Conservation (phyloP, 176 grass and related monocot genomes). For the Aegilops bicornis region DNA sequence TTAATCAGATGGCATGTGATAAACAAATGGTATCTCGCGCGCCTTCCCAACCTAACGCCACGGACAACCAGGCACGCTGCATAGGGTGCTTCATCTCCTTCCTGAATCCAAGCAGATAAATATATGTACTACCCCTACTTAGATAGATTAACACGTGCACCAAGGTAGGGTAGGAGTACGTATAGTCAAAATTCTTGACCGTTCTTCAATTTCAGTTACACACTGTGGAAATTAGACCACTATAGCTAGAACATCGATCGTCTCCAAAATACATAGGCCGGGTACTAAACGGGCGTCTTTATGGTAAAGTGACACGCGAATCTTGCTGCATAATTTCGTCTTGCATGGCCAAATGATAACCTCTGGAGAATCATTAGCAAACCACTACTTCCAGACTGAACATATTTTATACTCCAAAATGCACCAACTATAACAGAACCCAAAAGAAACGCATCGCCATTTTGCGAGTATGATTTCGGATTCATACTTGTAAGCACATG, state of each 20-base stretch:
- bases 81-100: not conserved
- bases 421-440: not conserved
- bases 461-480: slow-evolving; percentile 4
- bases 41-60: not conserved
- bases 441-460: not conserved
- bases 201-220: not conserved
- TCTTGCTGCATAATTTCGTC: slow-evolving; percentile 29
- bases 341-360: not conserved
- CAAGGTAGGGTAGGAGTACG: not conserved
- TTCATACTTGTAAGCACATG: not conserved
- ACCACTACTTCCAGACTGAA: not conserved
- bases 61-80: not conserved
- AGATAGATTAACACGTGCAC: not conserved
- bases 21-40: not conserved
- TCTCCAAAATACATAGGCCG: not conserved
- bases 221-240: not conserved
- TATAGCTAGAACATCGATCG: not conserved
- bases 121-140: not conserved
- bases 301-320: slow-evolving; percentile 2
- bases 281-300: not conserved
- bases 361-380: slow-evolving; percentile 1
- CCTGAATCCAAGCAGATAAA: too few species aligned
- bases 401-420: not conserved
- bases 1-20: not conserved
- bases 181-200: not conserved